Evolutionary conservation across 768 basidiomycete genomes (phyloP), one percentile per base, ranked within the genome.

Genomic region (Leccinellum rugosiceps): DNA sequence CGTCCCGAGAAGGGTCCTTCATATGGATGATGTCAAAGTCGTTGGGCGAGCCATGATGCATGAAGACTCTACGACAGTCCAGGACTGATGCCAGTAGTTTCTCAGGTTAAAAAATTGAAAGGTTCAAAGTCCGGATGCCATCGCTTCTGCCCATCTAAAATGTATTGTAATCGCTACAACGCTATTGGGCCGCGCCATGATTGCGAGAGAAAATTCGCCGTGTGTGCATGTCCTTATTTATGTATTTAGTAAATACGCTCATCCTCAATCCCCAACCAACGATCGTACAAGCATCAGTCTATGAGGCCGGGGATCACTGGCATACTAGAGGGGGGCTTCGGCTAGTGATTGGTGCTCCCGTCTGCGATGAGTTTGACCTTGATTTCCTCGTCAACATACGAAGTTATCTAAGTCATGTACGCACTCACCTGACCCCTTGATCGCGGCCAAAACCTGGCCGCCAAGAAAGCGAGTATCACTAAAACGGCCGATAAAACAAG

Each of bases 391-490:
- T 62, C 26, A 50, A 23, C 15, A n/a, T 17, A 17, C 23, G 14
- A 2, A 8, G 10, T 11, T 49, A 23, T 21, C 17, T 14, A 31
- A n/a, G 19, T 1, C 3, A n/a, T 30, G 9, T 7, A 45, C 61
- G 2, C 52, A 63, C 61, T 26, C 17, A 2, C 28, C 17, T 14
- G 41, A 35, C 23, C 35, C 35, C 14, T 9, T 23, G 34, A 17
- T 21, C 44, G 52, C 7, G 44, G 34, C 26, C 53, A 52, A 34
- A 26, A 30, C 25, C 41, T 46, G 46, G 25, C 21, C 6, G 47
- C 46, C 8, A 54, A 19, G 25, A 58, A 28, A 23, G 57, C 41
- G 8, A 63, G 26, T 1, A 46, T 19, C 4, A 54, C 61, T 58
- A 21, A 3, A 35, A 45, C 21, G 45, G 41, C 6, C 17, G 17